A percentile compares a stretch with the other conserved stretches of the same genome.
Evolutionary conservation across 2,329 filamentous ascomycete genomes (phyloP).

Genomic region (Fusarium sp.): DNA sequence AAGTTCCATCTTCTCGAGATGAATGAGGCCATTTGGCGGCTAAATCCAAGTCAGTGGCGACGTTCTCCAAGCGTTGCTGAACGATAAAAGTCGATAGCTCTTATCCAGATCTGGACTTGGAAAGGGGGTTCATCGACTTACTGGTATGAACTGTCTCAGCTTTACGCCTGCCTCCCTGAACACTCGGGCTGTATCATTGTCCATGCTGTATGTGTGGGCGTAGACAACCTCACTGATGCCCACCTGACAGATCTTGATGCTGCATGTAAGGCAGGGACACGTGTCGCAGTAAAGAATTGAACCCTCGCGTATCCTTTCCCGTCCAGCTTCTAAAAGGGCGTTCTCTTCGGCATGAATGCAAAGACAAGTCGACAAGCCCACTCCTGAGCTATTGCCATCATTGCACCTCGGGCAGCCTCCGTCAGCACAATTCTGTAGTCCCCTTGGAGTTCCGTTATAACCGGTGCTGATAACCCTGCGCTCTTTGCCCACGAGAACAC

Average conservation of each 20-base stretch:
- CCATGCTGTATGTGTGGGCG: conserved; percentile 94
- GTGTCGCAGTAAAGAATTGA: conserved; percentile 94
- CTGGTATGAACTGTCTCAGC: conserved; percentile 88
- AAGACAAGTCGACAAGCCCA: conserved; percentile 85
- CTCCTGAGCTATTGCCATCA: conserved; percentile 74
- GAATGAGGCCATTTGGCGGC: conserved; percentile 74
- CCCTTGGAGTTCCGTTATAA: conserved; percentile 96
- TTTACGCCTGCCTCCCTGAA: conserved; percentile 86
- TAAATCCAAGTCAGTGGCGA: conserved; percentile 51
- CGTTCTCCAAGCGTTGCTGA: not conserved
- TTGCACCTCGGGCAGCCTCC: conserved; percentile 94
- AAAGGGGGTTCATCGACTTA: conserved; percentile 59
- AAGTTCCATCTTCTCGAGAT: conserved; percentile 66
- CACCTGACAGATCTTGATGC: conserved; percentile 98
- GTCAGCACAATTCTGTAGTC: conserved; percentile 89
- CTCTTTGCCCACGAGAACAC: conserved; percentile 85
- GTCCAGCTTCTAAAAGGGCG: conserved; percentile 90
- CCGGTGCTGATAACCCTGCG: conserved; percentile 92
- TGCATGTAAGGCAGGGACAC: conserved; percentile 96
- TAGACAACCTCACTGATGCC: conserved; percentile 97
- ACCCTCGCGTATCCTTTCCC: conserved; percentile 86
- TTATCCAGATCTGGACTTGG: conserved; percentile 15
- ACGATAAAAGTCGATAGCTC: conserved; percentile 2
- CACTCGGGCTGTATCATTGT: conserved; percentile 83
- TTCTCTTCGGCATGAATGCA: conserved; percentile 99